Base-by-base conservation (phyloP, 306 rosid species). In the Malus asiatica region DNA sequence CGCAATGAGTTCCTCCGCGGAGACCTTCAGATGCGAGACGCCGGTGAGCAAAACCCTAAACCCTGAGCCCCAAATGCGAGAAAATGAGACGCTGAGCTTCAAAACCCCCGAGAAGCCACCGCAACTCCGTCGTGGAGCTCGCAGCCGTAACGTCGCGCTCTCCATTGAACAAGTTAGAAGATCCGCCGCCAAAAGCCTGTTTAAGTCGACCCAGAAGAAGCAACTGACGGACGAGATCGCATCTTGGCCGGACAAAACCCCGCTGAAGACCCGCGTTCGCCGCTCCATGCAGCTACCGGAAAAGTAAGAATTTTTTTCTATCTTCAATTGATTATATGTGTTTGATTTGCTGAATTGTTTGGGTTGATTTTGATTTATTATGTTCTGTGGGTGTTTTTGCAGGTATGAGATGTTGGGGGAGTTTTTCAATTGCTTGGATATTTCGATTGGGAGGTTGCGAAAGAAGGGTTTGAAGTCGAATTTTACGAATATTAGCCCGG, bases 21-120 rank as follows among this genome's bases (percentile, higher is more conserved):
- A 75, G 7, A 14, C 59, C n/a, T 77, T 48, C 71, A 83, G 77
- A 32, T 77, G 93, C 2, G 84, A 93, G 84, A 84, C 83, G 45
- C 52, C 82, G 27, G 44, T 74, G 10, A 75, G 12, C 30, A 74
- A 11, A 78, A 66, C 69, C 55, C 90, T 0, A 76, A 84, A 67
- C 23, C 86, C 33, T 38, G 78, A 69, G 66, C 81, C 29, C 22
- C 23, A 61, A 8, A 19, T 63, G 4, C 27, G 78, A 6, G 85
- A 78, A 3, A 53, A 58, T 1, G 55, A 59, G 61, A 42, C 75
- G 5, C 25, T 89, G 62, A 79, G 51, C 71, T 55, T 91, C 20
- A 85, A 75, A 72, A 90, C 98, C 8, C 97, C 97, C 0, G 92
- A 93, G 84, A 90, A 87, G 77, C 42, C 81, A 0, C 68, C 71